Percentiles rank a stretch among this genome's conserved stretches.
Conservation (phyloP, 345 rosid species). For the Eucalyptus cloeziana region DNA sequence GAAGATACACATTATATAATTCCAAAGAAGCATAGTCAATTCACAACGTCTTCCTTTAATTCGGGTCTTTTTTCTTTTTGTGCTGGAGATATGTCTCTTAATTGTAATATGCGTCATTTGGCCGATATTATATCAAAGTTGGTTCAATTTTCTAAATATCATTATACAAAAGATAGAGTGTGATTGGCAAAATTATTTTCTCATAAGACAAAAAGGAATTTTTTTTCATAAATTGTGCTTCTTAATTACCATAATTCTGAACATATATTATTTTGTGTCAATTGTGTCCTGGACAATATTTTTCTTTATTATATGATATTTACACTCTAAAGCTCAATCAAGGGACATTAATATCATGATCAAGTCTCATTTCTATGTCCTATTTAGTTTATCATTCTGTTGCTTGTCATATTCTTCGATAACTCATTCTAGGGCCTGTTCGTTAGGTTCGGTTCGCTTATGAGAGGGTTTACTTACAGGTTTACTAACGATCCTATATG, state of each 20-base stretch:
- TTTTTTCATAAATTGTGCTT: too few relatives aligned
- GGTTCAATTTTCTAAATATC: too few relatives aligned
- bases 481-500: too few relatives aligned
- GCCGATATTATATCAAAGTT: neutral
- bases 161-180: neutral
- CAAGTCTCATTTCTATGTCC: neutral
- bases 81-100: too few relatives aligned
- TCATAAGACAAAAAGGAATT: neutral
- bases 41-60: too few relatives aligned
- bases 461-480: neutral
- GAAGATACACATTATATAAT: neutral
- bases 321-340: neutral
- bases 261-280: neutral
- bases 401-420: neutral
- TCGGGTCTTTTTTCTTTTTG: too few relatives aligned
- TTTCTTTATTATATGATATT: neutral
- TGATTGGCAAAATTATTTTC: neutral
- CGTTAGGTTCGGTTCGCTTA: fast-evolving
- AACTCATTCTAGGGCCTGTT: neutral
- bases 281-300: neutral
- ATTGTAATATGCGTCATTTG: too few relatives aligned
- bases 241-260: too few relatives aligned
- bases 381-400: neutral
- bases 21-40: too few relatives aligned
- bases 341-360: neutral